These are phyloP conservation scores for Cercospora sojina DNA, from an alignment of 2,329 filamentous ascomycete species.

Conservation along the genomic window DNA sequence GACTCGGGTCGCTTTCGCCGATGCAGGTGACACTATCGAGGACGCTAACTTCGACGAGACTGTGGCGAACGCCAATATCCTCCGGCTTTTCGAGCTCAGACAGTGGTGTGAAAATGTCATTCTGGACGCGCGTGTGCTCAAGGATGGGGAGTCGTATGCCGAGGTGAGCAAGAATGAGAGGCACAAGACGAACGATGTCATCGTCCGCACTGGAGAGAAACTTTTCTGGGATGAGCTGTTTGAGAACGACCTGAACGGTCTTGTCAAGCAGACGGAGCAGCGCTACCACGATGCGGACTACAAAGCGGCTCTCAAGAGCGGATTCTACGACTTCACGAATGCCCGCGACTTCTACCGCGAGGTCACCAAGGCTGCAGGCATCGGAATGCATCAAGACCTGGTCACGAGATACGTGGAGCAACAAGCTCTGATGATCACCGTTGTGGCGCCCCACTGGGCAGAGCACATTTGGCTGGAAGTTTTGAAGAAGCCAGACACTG, in stretches of 20 bases:
- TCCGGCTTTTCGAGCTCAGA: constrained; percentile 77
- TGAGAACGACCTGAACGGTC: constrained; percentile 83
- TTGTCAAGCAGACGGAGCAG: constrained; percentile 74
- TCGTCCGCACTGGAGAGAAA: constrained; percentile 72
- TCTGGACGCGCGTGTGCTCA: constrained; percentile 56
- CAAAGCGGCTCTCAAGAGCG: constrained; percentile 79
- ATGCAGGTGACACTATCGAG: constrained; percentile 89
- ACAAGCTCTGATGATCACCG: constrained; percentile 77
- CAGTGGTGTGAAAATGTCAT: constrained; percentile 91
- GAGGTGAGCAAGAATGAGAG: constrained; percentile 45
- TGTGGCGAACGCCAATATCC: constrained; percentile 86
- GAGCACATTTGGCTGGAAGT: constrained; percentile 95
- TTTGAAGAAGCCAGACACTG: constrained; percentile 68
- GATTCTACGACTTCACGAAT: constrained; percentile 85
- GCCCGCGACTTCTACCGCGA: constrained; percentile 91
- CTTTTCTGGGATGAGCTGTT: constrained; percentile 86
- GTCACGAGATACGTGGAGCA: constrained; percentile 79
- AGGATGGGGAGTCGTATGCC: constrained; percentile 45
- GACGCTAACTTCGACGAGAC: constrained; percentile 98
- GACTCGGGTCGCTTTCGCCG: constrained; percentile 83
- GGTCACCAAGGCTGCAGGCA: constrained; percentile 69
- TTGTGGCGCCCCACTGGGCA: constrained; percentile 88
- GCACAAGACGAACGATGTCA: constrained; percentile 53
- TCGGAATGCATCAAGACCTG: constrained; percentile 83
- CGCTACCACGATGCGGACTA: constrained; percentile 79